Percentiles rank a stretch among this genome's conserved stretches.
Conservation (phyloP, 2,329 filamentous ascomycete genomes). For the Hypoxylon sp. region DNA sequence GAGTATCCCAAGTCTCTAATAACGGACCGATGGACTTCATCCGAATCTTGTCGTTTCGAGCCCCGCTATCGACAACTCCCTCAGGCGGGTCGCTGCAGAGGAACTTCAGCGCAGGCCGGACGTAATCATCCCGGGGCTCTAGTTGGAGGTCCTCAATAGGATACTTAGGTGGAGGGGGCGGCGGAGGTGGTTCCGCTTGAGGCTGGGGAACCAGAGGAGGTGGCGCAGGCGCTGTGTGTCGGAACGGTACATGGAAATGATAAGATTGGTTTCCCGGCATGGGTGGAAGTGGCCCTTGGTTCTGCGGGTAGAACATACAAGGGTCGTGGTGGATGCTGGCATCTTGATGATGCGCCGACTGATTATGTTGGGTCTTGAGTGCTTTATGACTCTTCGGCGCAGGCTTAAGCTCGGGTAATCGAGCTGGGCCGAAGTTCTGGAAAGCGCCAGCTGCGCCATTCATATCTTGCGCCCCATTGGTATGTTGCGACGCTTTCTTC, state of each 20-base stretch:
- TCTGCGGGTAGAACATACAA: slow-evolving; percentile 55
- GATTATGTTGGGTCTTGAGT: slow-evolving; percentile 65
- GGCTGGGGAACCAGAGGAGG: slow-evolving; percentile 58
- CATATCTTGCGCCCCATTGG: slow-evolving; percentile 57
- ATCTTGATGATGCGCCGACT: slow-evolving; percentile 56
- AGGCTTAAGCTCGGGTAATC: slow-evolving; percentile 81
- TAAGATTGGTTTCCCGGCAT: slow-evolving; percentile 63
- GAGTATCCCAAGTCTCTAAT: slow-evolving; percentile 93
- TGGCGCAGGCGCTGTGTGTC: slow-evolving; percentile 62
- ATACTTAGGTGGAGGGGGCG: slow-evolving; percentile 87
- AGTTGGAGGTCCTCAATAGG: slow-evolving; percentile 95
- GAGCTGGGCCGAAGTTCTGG: slow-evolving; percentile 64
- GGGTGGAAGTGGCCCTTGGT: slow-evolving; percentile 59
- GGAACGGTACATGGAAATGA: slow-evolving; percentile 62
- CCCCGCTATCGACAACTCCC: slow-evolving; percentile 61
- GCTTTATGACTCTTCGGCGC: slow-evolving; percentile 77
- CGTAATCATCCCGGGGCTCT: slow-evolving; percentile 73
- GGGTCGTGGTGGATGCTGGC: slow-evolving; percentile 58
- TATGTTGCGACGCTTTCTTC: slow-evolving; percentile 68
- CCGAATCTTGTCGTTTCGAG: slow-evolving; percentile 72
- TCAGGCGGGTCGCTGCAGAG: slow-evolving; percentile 76
- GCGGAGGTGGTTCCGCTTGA: slow-evolving; percentile 73
- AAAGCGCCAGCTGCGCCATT: slow-evolving; percentile 56
- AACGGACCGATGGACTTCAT: slow-evolving; percentile 90
- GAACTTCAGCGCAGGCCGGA: slow-evolving; percentile 83